Percentiles rank a stretch among this genome's conserved stretches.
Conservation (phyloP, 2,329 filamentous ascomycete genomes). For the Colletotrichum euphorbiae region DNA sequence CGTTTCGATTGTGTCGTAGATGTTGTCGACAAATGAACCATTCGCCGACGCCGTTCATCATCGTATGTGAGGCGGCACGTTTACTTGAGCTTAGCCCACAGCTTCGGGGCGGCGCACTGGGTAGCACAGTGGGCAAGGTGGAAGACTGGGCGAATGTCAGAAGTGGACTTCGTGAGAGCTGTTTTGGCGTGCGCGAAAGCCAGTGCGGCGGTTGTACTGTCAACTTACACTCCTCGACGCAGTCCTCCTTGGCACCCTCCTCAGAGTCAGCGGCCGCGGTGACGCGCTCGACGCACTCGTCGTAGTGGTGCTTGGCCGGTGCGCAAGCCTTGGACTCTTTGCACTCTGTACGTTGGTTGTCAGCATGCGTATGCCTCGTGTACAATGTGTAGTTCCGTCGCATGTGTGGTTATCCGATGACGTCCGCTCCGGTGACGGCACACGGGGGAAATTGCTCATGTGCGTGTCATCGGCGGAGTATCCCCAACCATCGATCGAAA, state of each 20-base stretch:
- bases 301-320: slow-evolving; percentile 95
- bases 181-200: neutral
- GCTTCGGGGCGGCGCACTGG: slow-evolving; percentile 93
- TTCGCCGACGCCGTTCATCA: slow-evolving; percentile 11
- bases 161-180: neutral
- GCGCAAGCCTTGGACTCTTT: slow-evolving; percentile 86
- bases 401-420: slow-evolving; percentile 1
- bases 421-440: neutral
- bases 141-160: slow-evolving; percentile 76
- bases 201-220: neutral
- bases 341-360: slow-evolving; percentile 75
- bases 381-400: neutral
- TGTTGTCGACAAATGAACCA: neutral
- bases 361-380: slow-evolving; percentile 12
- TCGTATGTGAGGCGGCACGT: slow-evolving; percentile 40
- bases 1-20: neutral
- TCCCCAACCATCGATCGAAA: slow-evolving; percentile 3
- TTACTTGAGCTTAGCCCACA: slow-evolving; percentile 94
- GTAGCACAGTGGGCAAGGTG: slow-evolving; percentile 97
- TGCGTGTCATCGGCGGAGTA: slow-evolving; percentile 26
- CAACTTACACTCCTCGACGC: slow-evolving; percentile 96
- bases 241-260: slow-evolving; percentile 87
- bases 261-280: slow-evolving; percentile 73
- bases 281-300: slow-evolving; percentile 97
- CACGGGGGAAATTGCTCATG: slow-evolving; percentile 17